Base-by-base conservation (phyloP, 2,329 filamentous ascomycete genomes). In the Paracoccidioides brasiliensis region DNA sequence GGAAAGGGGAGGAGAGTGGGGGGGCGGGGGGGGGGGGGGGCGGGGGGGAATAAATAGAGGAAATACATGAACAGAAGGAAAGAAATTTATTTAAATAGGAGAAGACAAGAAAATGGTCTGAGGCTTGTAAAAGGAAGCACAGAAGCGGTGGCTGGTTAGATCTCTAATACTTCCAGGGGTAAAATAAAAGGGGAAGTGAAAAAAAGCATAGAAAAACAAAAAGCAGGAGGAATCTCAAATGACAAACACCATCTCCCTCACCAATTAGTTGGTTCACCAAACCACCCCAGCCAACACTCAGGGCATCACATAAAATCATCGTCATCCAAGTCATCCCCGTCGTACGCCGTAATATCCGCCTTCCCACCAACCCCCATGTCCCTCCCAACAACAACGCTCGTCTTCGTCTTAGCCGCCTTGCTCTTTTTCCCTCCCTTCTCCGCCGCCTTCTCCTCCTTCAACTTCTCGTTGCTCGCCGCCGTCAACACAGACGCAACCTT, bases 341-440 rank as follows among this genome's bases (percentile, higher is more conserved):
- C 86, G 66, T 97, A 95, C 50, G 82, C 76, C 56, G 79, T 81
- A n/a, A 81, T 83, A 70, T 97, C 91, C 59, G 69, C 78, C 78
- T 64, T 78, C 14, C 45, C 30, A 5, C 12, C 30, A n/a, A 22
- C 35, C 72, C 64, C 69, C 70, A 73, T 65, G 78, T 69, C 74
- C 78, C 74, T 67, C 75, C 66, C 72, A 75, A 57, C 83, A 55
- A 87, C 86, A 52, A 97, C 77, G 5, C 82, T 85, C 15, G 87
- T 82, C 83, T 98, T 98, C 42, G 86, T 95, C 83, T 97, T 97
- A 59, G 88, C 86, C 4, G 90, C 90, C 81, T 97, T 97, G 64
- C 79, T 83, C 83, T 97, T 98, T 86, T 97, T 98, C 66, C 85
- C 88, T 55, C 88, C 84, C 79, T 95, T 96, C 62, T 95, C 89